Evolutionary conservation across 495 filamentous ascomycete species (phyloP).

Genomic region (Penicillium cataractarum): DNA sequence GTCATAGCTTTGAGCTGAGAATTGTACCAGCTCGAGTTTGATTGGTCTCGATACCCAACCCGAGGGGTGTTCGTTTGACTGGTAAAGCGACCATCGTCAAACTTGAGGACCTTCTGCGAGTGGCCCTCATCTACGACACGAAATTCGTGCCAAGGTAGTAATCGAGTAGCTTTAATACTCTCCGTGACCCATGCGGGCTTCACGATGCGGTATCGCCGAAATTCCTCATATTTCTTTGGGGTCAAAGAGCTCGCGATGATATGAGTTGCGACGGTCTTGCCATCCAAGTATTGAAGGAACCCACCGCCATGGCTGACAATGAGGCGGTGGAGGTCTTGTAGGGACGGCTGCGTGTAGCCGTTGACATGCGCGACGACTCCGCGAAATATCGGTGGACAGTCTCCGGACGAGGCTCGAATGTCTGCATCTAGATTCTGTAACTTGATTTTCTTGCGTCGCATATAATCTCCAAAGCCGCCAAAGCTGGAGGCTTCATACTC

Average conservation of each 20-base stretch:
- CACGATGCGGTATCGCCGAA: constrained; percentile 82
- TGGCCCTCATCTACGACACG: constrained; percentile 78
- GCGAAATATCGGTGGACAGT: constrained; percentile 83
- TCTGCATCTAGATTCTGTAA: constrained; percentile 90
- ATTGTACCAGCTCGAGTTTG: constrained; percentile 76
- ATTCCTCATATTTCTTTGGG: constrained; percentile 88
- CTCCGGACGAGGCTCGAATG: constrained; percentile 64
- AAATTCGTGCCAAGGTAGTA: constrained; percentile 85
- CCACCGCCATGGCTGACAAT: constrained; percentile 90
- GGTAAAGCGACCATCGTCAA: constrained; percentile 68
- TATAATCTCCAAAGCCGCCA: constrained; percentile 87
- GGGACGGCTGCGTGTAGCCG: constrained; percentile 89
- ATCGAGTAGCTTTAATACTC: constrained; percentile 74
- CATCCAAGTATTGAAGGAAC: constrained; percentile 93
- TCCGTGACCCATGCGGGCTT: constrained; percentile 97
- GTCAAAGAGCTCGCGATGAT: constrained; percentile 90
- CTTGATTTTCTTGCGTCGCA: constrained; percentile 92
- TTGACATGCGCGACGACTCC: constrained; percentile 88
- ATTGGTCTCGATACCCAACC: constrained; percentile 73
- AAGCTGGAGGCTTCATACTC: constrained; percentile 89
- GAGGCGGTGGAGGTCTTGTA: constrained; percentile 82
- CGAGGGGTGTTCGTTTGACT: constrained; percentile 63
- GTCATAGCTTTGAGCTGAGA: constrained; percentile 59
- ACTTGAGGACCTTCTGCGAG: constrained; percentile 76
- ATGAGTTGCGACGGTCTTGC: constrained; percentile 91